Conservation (phyloP, 352 stramenopile species). For the Phytophthora cactorum region DNA sequence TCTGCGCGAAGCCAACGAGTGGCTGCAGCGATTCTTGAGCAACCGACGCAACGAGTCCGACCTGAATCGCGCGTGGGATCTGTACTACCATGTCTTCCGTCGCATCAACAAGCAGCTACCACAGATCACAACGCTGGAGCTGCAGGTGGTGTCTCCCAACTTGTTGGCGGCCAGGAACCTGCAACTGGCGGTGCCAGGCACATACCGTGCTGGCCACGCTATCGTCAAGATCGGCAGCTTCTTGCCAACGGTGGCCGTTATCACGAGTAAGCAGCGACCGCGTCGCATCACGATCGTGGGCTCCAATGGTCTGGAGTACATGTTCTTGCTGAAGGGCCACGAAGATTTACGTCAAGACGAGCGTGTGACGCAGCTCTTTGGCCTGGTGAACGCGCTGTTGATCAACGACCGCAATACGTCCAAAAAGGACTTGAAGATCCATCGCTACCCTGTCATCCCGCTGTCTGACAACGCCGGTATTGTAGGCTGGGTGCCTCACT, state of each 20-base stretch:
- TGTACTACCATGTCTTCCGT: constrained; percentile 99
- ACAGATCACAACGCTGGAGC: constrained; percentile 95
- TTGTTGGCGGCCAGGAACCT: constrained; percentile 93
- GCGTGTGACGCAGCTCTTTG: constrained; percentile 99
- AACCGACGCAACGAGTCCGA: constrained; percentile 76
- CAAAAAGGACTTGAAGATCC: constrained; percentile 98
- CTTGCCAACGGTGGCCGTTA: constrained; percentile 94
- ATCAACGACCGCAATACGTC: constrained; percentile 96
- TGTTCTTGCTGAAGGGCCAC: constrained; percentile 99
- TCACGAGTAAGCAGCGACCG: constrained; percentile 98
- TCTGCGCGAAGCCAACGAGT: constrained; percentile 85
- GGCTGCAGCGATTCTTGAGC: constrained; percentile 69
- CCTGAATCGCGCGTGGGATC: constrained; percentile 97
- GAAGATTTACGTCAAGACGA: constrained; percentile 99
- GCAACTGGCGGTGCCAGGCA: constrained; percentile 96
- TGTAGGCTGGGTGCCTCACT: constrained; percentile 98
- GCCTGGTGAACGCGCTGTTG: constrained; percentile 98
- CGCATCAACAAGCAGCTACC: constrained; percentile 91
- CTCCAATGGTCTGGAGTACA: constrained; percentile 98
- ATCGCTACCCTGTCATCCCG: constrained; percentile 97
- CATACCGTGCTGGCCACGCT: constrained; percentile 71
- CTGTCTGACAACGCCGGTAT: constrained; percentile 98
- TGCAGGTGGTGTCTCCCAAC: constrained; percentile 95
- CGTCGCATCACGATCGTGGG: constrained; percentile 95
- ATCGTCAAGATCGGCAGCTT: constrained; percentile 91